These are phyloP conservation scores for Citrus sinensis DNA, from an alignment of 345 rosid species.

Conservation along the genomic window DNA sequence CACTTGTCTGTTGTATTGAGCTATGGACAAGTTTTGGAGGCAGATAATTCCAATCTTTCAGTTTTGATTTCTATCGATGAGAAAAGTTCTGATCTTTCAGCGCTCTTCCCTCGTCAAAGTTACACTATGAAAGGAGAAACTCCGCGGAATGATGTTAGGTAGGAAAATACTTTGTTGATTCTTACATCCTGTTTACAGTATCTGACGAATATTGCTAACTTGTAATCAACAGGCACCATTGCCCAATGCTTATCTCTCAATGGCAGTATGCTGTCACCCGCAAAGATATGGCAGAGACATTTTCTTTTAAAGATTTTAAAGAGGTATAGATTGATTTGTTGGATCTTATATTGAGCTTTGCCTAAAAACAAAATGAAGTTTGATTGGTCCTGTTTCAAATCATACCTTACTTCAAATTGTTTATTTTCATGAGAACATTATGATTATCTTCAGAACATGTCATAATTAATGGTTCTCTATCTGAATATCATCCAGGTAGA, in stretches of 20 bases:
- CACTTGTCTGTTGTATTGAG: constrained; percentile 75
- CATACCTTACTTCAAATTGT: not conserved
- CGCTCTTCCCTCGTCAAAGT: constrained; percentile 69
- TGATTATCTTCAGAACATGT: not conserved
- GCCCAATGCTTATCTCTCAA: constrained; percentile 86
- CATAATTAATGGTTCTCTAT: not conserved
- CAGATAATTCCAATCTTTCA: constrained; percentile 34
- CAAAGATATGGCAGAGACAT: constrained; percentile 56
- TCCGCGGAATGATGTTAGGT: constrained; percentile 67
- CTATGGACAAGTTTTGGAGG: constrained; percentile 52
- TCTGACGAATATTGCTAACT: constrained; percentile 3
- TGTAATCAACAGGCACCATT: constrained; percentile 55
- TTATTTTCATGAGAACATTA: not conserved
- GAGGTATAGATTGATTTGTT: constrained; percentile 39
- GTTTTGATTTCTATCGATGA: constrained; percentile 32
- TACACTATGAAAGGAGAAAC: constrained; percentile 78
- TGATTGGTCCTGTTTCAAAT: not conserved
- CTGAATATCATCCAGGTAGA: not conserved
- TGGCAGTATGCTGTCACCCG: constrained; percentile 90
- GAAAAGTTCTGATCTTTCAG: constrained; percentile 35
- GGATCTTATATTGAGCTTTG: not conserved
- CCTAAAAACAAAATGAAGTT: not conserved
- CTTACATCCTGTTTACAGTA: not conserved
- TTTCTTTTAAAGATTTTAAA: constrained; percentile 65
- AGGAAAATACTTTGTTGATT: constrained; percentile 16